phyloP scores from a whole-genome alignment of 768 basidiomycete genomes.

The Mrakia gelida region DNA sequence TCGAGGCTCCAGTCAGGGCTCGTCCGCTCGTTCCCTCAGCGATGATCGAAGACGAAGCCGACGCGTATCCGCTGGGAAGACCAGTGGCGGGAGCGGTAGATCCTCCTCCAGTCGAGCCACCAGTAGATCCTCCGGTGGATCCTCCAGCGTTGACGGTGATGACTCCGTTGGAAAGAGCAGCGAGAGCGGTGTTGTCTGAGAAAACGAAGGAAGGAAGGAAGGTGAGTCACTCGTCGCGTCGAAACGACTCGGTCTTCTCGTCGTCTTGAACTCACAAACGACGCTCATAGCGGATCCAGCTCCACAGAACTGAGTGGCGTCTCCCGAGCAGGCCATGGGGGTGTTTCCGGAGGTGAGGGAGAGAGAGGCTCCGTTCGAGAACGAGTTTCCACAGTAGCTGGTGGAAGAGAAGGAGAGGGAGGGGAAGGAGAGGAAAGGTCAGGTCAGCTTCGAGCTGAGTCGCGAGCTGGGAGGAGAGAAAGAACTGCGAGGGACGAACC shows the following conservation, averaged over 20 bases:
- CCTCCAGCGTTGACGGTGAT: too few relatives aligned
- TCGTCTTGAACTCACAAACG: not conserved
- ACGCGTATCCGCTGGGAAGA: not conserved
- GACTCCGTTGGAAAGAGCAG: too few relatives aligned
- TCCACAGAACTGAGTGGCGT: slow-evolving; percentile 45
- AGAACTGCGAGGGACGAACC: too few relatives aligned
- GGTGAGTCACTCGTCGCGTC: not conserved
- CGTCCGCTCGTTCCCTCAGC: slow-evolving; percentile 31
- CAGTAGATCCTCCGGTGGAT: too few relatives aligned
- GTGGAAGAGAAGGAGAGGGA: not conserved
- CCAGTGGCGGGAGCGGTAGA: too few relatives aligned
- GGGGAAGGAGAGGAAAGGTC: too few relatives aligned
- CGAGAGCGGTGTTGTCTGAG: too few relatives aligned
- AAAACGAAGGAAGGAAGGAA: not conserved
- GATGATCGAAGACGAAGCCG: not conserved
- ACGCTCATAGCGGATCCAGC: not conserved
- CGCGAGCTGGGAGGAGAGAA: not conserved
- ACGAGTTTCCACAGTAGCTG: slow-evolving; percentile 4
- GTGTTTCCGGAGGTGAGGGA: not conserved
- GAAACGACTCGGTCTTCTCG: too few relatives aligned
- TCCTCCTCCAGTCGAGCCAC: too few relatives aligned
- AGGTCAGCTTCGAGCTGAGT: not conserved
- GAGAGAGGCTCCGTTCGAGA: slow-evolving; percentile 7
- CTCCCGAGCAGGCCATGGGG: slow-evolving; percentile 40
- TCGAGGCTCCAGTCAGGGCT: slow-evolving; percentile 36